A percentile compares a stretch with the other conserved stretches of the same genome.
Conservation (phyloP, 345 rosid species). For the Pugionium cornutum region DNA sequence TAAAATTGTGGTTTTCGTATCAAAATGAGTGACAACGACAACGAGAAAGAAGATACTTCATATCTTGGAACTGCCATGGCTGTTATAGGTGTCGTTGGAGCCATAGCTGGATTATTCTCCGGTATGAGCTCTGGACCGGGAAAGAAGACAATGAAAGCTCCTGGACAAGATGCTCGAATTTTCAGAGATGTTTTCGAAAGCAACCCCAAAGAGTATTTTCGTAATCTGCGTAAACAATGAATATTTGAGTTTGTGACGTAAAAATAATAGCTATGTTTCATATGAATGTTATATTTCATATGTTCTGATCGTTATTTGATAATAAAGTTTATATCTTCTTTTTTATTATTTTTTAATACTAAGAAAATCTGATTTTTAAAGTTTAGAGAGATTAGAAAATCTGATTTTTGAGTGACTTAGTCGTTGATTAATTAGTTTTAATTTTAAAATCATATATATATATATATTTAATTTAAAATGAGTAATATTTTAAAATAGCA, state of each 20-base stretch:
- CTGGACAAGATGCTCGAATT: conserved; percentile 29
- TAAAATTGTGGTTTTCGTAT: neutral
- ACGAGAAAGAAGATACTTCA: neutral
- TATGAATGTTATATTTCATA: too few species aligned
- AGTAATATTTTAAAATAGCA: too few species aligned
- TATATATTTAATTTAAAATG: too few species aligned
- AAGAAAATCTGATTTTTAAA: too few species aligned
- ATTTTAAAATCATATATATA: too few species aligned
- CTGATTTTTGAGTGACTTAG: too few species aligned
- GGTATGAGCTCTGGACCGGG: neutral
- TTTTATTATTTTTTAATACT: too few species aligned
- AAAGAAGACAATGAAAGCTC: conserved; percentile 29
- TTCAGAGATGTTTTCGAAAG: conserved; percentile 14
- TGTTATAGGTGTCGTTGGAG: conserved; percentile 17
- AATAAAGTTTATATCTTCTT: too few species aligned
- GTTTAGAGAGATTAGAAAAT: too few species aligned
- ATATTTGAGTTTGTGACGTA: neutral
- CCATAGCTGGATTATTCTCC: conserved; percentile 16
- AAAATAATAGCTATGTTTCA: too few species aligned
- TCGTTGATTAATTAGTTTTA: too few species aligned
- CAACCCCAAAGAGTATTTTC: conserved; percentile 27
- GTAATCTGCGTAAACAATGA: conserved; percentile 31
- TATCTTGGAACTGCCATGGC: neutral
- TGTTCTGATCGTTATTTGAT: too few species aligned
- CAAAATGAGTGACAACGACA: conserved; percentile 14